Percentiles rank a stretch among this genome's conserved stretches.
Conservation (phyloP, 257 asterid species). For the Petunia secreta region DNA sequence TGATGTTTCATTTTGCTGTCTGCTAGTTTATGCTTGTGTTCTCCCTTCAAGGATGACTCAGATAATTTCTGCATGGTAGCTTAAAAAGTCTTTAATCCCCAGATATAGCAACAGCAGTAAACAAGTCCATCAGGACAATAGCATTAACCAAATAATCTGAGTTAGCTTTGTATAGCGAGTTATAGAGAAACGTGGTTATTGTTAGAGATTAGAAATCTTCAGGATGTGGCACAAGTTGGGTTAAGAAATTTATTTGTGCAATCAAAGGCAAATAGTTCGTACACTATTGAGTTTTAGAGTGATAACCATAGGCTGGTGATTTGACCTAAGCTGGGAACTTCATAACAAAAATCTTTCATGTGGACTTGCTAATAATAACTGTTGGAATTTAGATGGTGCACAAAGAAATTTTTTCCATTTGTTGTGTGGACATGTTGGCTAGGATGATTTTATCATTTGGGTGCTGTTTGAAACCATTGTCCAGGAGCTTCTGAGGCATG, state of each 20-base stretch:
- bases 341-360: neutral
- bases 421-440: neutral
- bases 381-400: neutral
- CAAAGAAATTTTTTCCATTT: neutral
- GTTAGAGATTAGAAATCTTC: slow-evolving; percentile 17
- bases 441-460: neutral
- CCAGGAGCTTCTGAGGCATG: slow-evolving; percentile 29
- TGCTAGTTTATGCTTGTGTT: neutral
- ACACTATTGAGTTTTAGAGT: neutral
- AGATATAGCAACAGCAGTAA: neutral
- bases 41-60: neutral
- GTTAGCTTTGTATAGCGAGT: neutral
- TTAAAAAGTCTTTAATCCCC: neutral
- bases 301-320: neutral
- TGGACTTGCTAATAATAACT: neutral
- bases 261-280: neutral
- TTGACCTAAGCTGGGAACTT: slow-evolving; percentile 9
- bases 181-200: slow-evolving; percentile 11
- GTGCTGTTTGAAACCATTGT: neutral
- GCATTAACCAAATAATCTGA: neutral
- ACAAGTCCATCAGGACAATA: neutral
- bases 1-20: slow-evolving; percentile 12
- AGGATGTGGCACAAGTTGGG: slow-evolving; percentile 2
- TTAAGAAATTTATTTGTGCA: neutral
- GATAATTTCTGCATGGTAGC: slow-evolving; percentile 19